A percentile compares a stretch with the other conserved stretches of the same genome.
Conservation (phyloP, 345 rosid species). For the Dipteronia sinensis region DNA sequence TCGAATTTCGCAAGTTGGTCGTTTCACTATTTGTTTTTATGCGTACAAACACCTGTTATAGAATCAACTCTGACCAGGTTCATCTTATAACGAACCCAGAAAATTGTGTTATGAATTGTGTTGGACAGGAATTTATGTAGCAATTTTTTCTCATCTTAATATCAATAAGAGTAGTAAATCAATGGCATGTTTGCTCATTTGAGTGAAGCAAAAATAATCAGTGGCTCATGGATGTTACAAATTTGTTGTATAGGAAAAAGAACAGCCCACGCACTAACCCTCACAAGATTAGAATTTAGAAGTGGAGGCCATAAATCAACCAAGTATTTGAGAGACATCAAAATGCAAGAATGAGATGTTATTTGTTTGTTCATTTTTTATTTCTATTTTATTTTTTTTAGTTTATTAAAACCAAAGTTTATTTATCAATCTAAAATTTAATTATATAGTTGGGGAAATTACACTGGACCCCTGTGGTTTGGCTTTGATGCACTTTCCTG, state of each 20-base stretch:
- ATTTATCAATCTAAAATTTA: too few relatives aligned
- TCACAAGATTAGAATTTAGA: neutral
- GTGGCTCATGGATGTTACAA: neutral
- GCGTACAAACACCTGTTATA: constrained; percentile 10
- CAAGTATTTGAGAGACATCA: too few relatives aligned
- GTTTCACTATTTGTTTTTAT: neutral
- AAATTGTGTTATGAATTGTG: neutral
- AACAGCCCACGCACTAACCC: neutral
- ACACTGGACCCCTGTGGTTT: too few relatives aligned
- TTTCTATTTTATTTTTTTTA: too few relatives aligned
- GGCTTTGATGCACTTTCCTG: too few relatives aligned
- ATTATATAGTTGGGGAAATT: too few relatives aligned
- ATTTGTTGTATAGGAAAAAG: neutral
- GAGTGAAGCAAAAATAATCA: too few relatives aligned
- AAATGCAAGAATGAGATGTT: too few relatives aligned
- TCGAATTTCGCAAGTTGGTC: neutral
- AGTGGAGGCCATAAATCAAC: too few relatives aligned
- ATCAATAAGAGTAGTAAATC: neutral
- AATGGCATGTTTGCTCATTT: neutral
- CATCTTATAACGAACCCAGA: constrained; percentile 3
- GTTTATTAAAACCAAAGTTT: too few relatives aligned
- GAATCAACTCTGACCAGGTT: constrained; percentile 11
- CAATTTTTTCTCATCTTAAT: neutral
- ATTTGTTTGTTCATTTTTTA: too few relatives aligned
- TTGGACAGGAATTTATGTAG: neutral